Base-by-base conservation (phyloP, 2,329 filamentous ascomycete genomes). In the Xylariaceae sp. region DNA sequence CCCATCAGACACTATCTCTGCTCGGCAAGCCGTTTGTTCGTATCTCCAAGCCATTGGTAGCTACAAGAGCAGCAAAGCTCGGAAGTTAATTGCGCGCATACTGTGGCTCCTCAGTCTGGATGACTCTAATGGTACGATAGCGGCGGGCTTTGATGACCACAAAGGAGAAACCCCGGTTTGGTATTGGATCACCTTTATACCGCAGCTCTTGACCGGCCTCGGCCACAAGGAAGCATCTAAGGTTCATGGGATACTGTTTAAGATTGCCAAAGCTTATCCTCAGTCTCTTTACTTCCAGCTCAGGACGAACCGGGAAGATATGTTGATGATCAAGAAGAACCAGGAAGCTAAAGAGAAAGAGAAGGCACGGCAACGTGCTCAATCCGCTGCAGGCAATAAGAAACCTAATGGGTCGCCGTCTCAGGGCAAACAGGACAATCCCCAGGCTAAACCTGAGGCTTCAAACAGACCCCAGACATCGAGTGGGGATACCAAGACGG, bases 171-270 rank as follows among this genome's bases (percentile, higher is more conserved):
- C 91, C 2, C 91, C 91, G 0, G 90, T 95, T 9, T 99, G 94
- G 94, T 99, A 97, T 74, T 99, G 94, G 94, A 96, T 97, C 63
- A 97, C 92, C 0, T 99, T 95, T 70, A 97, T 99, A 60, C 94
- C 94, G 19, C 94, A 99, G 71, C 80, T 99, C 42, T 82, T 99
- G 34, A 92, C 90, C 43, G 94, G 92, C 50, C 79, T 99, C 49
- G 89, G 89, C 2, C 87, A 96, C 67, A 91, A 92, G 64, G 95
- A 99, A 72, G 92, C 91, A 9, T 84, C 85, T 3, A 87, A 95
- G 47, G 89, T 92, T 44, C 88, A 94, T 68, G 83, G 84, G 49
- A 89, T 99, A 48, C 80, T 99, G 19, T 81, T 90, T 29, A 95
- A 94, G 76, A 90, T 99, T 67, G 94, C 94, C 50, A 96, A 96